A percentile compares a stretch with the other conserved stretches of the same genome.
These are phyloP conservation scores for Backusella psychrophila DNA, from an alignment of 192 early-diverging fungal genomes.

Conservation along the genomic window DNA sequence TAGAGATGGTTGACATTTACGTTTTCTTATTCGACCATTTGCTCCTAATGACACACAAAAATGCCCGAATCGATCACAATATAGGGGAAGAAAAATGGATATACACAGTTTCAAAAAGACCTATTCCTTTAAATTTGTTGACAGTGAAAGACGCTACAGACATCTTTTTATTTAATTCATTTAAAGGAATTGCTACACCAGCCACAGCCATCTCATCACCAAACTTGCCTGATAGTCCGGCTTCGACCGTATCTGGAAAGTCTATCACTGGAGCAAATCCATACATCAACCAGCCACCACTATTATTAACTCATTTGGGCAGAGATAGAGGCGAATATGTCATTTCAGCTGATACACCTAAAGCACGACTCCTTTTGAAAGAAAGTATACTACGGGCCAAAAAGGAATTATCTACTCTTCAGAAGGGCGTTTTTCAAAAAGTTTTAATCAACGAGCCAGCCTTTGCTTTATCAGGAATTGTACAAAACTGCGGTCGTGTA, in stretches of 20 bases:
- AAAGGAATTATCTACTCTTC: constrained; percentile 15
- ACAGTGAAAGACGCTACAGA: not conserved
- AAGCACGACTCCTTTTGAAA: constrained; percentile 63
- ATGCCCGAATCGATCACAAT: not conserved
- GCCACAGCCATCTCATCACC: not conserved
- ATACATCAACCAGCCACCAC: constrained; percentile 46
- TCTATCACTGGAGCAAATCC: not conserved
- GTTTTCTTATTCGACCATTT: constrained; percentile 91
- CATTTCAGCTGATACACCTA: constrained; percentile 52
- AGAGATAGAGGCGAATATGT: constrained; percentile 64
- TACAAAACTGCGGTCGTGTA: constrained; percentile 45
- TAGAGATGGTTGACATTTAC: constrained; percentile 63
- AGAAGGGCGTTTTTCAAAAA: constrained; percentile 44
- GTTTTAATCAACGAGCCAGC: constrained; percentile 43
- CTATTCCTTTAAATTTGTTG: constrained; percentile 79
- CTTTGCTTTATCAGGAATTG: constrained; percentile 30
- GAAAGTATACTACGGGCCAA: constrained; percentile 69
- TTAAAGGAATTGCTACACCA: not conserved
- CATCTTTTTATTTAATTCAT: not conserved
- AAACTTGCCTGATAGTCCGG: not conserved
- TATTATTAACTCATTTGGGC: constrained; percentile 57
- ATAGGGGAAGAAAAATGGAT: constrained; percentile 15
- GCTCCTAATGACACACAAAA: constrained; percentile 72
- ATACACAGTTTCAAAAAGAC: constrained; percentile 61
- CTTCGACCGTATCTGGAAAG: not conserved